Percentiles rank a stretch among this genome's conserved stretches.
Conservation (phyloP, 768 basidiomycete species). For the Cubamyces sp. region DNA sequence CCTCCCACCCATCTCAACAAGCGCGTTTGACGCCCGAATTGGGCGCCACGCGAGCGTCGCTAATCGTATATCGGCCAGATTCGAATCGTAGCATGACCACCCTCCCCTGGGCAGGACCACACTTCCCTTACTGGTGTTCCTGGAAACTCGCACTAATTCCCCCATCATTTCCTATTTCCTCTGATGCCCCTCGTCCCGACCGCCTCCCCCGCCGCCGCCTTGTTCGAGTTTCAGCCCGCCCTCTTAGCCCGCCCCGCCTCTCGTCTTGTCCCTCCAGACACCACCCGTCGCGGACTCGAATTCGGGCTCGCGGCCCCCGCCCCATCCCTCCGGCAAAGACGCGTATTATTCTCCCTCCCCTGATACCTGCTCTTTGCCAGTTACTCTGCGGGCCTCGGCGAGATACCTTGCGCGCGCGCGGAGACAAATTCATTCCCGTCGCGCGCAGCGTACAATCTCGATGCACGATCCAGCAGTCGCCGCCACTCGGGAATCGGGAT, state of each 20-base stretch:
- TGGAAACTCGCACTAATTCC: background rate
- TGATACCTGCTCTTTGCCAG: no score
- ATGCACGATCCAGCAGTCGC: no score
- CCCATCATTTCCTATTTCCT: slow-evolving; percentile 10
- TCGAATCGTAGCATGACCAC: slow-evolving; percentile 15
- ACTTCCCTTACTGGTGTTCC: slow-evolving; percentile 9
- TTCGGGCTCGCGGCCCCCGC: no score
- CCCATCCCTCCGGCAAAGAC: no score
- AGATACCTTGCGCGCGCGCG: background rate
- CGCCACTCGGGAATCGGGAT: background rate
- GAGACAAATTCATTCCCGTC: background rate
- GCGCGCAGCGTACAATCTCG: background rate
- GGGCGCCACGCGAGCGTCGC: no score
- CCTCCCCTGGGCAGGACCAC: slow-evolving; percentile 7
- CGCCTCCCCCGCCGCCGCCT: background rate
- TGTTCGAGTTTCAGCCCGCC: background rate
- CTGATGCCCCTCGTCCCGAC: slow-evolving; percentile 7
- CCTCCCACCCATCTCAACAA: no score
- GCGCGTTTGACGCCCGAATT: no score
- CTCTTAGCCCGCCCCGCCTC: no score
- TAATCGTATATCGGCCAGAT: slow-evolving; percentile 16
- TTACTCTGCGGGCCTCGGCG: no score
- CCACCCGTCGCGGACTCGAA: no score
- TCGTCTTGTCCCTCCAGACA: no score
- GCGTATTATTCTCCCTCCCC: no score